Evolutionary conservation across 2,329 filamentous ascomycete genomes (phyloP), one percentile per base, ranked within the genome.

Genomic region (Dendrostoma leiphaemia): DNA sequence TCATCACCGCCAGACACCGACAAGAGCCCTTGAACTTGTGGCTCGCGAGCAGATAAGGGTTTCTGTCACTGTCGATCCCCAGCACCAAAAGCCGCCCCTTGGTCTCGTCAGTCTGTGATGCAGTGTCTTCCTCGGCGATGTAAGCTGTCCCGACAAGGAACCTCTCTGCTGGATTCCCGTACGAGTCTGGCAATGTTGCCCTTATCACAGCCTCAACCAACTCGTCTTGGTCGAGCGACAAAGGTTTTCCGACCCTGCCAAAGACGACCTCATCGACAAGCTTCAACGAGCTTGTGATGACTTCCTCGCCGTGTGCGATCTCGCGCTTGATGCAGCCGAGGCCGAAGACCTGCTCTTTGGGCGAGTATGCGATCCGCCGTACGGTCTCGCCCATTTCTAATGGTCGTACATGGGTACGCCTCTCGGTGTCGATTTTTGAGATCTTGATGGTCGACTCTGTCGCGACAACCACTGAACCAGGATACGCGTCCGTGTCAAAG

Each of bases 61-160:
- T 84, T 47, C 89, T 82, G 49, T 90, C 83, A 53, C 83, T 82
- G 48, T 90, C 88, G 28, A 97, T 84, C 48, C 95, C 92, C 29
- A 97, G 83, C 0, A 97, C 80, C 2, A 97, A 67, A 13, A 99
- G 89, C 12, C 93, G 85, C 1, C 94, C 94, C 34, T 83, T 78
- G n/a, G 79, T 76, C 13, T 79, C 74, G 17, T 77, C 53, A 55
- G 46, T n/a, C 53, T 57, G 31, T 24, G 60, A 55, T 4, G 48
- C 71, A 3, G 72, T 72, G 9, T 81, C 76, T 8, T 84, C 82
- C 43, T 90, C 85, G 7, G 78, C 76, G 40, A 93, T 67, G 63
- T 88, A 92, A 52, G 89, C 89, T 0, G 94, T 97, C 6, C 94
- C 94, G 6, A 97, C 83, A n/a, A 97, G 75, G 65, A 97, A 97